Evolutionary conservation across 371 early-diverging fungal species (phyloP).

Genomic region (Saksenaea oblongispora): DNA sequence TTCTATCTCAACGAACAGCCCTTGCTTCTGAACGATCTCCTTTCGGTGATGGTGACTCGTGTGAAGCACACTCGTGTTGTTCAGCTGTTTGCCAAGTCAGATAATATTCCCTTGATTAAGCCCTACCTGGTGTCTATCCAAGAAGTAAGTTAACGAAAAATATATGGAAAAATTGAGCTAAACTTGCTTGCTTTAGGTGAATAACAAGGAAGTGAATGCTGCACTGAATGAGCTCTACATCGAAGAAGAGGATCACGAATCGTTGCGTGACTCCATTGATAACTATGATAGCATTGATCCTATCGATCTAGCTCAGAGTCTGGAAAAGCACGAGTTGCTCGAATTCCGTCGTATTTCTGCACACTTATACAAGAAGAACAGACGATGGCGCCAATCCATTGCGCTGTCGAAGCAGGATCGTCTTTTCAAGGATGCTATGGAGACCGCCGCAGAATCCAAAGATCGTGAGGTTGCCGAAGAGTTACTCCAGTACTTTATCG

Average conservation of each 20-base stretch:
- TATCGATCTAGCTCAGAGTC: conserved; percentile 83
- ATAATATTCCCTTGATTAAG: conserved; percentile 95
- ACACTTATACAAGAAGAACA: conserved; percentile 91
- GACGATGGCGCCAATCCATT: conserved; percentile 94
- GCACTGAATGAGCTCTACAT: conserved; percentile 95
- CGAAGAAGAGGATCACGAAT: conserved; percentile 94
- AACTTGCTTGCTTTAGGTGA: conserved; percentile 35
- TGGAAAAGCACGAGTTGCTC: conserved; percentile 93
- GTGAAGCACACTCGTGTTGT: conserved; percentile 98
- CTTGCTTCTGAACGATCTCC: conserved; percentile 85
- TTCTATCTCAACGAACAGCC: conserved; percentile 97
- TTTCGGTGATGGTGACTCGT: conserved; percentile 83
- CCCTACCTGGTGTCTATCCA: conserved; percentile 92
- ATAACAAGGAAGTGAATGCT: conserved; percentile 91
- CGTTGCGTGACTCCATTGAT: conserved; percentile 90
- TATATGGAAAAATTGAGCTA: not conserved
- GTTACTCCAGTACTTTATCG: conserved; percentile 91
- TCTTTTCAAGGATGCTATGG: conserved; percentile 97
- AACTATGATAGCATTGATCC: conserved; percentile 92
- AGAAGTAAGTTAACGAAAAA: conserved; percentile 39
- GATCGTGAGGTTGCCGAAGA: conserved; percentile 90
- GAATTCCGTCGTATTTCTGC: conserved; percentile 97
- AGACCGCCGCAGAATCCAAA: conserved; percentile 89
- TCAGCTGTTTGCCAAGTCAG: conserved; percentile 92
- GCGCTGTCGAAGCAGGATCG: conserved; percentile 93